Percentiles rank a stretch among this genome's conserved stretches.
These are phyloP conservation scores for Cystobasidium pallidum DNA, from an alignment of 1,284 basidiomycete species.

Conservation along the genomic window DNA sequence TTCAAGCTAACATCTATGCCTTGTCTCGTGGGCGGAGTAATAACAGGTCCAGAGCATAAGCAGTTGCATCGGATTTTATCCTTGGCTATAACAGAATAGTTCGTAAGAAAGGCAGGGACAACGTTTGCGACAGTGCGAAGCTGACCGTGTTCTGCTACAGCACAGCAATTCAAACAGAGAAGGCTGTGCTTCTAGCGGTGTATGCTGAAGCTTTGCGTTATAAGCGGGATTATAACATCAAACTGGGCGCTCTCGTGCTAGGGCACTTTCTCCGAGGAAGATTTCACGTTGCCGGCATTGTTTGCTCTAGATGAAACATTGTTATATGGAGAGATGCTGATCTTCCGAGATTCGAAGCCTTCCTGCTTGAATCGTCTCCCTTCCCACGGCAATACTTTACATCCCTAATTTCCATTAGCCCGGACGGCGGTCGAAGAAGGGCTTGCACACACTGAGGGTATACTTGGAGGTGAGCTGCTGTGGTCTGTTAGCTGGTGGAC, in stretches of 20 bases:
- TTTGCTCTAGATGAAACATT: conserved; percentile 44
- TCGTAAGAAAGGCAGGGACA: neutral
- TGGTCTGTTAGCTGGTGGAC: too few relatives aligned
- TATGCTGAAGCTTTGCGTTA: conserved; percentile 39
- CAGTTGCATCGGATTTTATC: conserved; percentile 38
- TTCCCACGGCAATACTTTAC: too few relatives aligned
- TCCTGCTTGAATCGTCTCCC: too few relatives aligned
- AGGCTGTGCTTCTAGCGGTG: conserved; percentile 42
- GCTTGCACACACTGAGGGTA: too few relatives aligned
- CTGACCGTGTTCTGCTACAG: conserved; percentile 36
- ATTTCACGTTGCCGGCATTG: conserved; percentile 34
- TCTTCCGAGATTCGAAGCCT: too few relatives aligned
- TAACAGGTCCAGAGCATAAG: conserved; percentile 41
- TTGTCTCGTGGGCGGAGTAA: conserved; percentile 38
- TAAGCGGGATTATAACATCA: neutral
- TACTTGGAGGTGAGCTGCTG: too few relatives aligned
- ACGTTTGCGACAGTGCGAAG: neutral
- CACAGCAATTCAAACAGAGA: conserved; percentile 30
- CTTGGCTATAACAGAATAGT: neutral
- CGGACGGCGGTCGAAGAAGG: too few relatives aligned
- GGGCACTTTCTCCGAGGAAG: too few relatives aligned
- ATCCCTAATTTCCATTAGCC: too few relatives aligned
- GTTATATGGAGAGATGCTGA: neutral
- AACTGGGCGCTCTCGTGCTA: neutral
- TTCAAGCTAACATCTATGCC: conserved; percentile 19